phyloP scores from a whole-genome alignment of 1,139 yeast species.

The Trichomonascaceae sp. region DNA sequence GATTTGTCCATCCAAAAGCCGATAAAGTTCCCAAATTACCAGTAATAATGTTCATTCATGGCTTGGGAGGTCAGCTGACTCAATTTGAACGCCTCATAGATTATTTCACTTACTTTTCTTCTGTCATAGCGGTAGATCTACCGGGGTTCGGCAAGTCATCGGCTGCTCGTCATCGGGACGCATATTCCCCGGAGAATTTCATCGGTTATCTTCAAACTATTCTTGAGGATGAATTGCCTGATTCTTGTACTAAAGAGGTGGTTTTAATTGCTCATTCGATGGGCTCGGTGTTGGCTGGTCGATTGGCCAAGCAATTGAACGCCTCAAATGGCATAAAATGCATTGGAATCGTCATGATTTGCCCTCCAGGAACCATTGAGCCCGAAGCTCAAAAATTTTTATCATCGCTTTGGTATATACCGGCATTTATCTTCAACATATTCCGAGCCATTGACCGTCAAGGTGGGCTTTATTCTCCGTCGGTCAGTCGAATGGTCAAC shows the following conservation, averaged over 20 bases:
- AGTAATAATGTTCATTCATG: slow-evolving; percentile 57
- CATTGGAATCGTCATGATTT: slow-evolving; percentile 35
- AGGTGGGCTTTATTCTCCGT: slow-evolving; percentile 55
- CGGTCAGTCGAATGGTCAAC: slow-evolving; percentile 51
- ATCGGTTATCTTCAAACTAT: slow-evolving; percentile 38
- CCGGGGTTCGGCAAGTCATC: slow-evolving; percentile 66
- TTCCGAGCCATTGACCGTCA: slow-evolving; percentile 56
- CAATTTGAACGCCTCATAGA: slow-evolving; percentile 66
- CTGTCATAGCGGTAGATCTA: slow-evolving; percentile 56
- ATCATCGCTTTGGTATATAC: slow-evolving; percentile 35
- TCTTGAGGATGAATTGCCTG: slow-evolving; percentile 13
- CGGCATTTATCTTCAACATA: slow-evolving; percentile 44
- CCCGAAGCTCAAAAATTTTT: slow-evolving; percentile 25
- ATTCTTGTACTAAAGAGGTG: slow-evolving; percentile 36
- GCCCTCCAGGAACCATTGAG: slow-evolving; percentile 50
- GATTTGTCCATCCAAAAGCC: slow-evolving; percentile 29
- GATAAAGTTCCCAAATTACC: slow-evolving; percentile 42
- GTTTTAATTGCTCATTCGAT: slow-evolving; percentile 68
- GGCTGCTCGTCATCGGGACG: slow-evolving; percentile 28
- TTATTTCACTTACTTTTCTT: slow-evolving; percentile 59
- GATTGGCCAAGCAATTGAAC: slow-evolving; percentile 43
- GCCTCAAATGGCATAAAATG: slow-evolving; percentile 20
- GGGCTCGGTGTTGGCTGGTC: slow-evolving; percentile 57
- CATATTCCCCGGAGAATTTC: slow-evolving; percentile 45
- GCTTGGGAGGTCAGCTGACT: slow-evolving; percentile 71